A percentile compares a stretch with the other conserved stretches of the same genome.
Conservation (phyloP, 331 rosid genomes). For the Quercus lobata region DNA sequence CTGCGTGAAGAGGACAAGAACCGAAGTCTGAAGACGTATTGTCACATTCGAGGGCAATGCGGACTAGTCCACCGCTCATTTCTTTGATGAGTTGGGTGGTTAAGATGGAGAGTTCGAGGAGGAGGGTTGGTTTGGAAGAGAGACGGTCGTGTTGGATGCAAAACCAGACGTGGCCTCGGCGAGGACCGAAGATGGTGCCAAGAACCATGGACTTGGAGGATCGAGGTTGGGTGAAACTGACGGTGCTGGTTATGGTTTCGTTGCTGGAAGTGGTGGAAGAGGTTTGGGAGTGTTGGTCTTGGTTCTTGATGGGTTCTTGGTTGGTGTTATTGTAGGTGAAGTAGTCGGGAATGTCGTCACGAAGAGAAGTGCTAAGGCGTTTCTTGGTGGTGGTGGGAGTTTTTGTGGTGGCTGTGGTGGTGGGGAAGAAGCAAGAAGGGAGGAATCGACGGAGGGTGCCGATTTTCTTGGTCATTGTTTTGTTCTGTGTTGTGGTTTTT, state of each 20-base stretch:
- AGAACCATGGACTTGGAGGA: constrained; percentile 75
- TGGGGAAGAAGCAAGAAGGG: constrained; percentile 67
- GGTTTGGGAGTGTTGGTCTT: constrained; percentile 35
- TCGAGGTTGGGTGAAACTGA: constrained; percentile 37
- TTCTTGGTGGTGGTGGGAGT: constrained; percentile 29
- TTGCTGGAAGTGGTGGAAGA: constrained; percentile 34
- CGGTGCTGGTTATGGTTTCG: not conserved
- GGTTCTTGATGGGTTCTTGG: not conserved
- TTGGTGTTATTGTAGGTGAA: not conserved
- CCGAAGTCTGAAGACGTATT: constrained; percentile 24
- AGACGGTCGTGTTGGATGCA: constrained; percentile 70
- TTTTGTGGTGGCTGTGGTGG: constrained; percentile 14
- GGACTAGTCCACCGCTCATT: constrained; percentile 80
- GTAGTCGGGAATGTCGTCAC: constrained; percentile 22
- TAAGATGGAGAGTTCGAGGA: constrained; percentile 67
- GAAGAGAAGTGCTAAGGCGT: constrained; percentile 59
- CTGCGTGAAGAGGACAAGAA: constrained; percentile 52
- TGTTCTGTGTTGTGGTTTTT: not conserved
- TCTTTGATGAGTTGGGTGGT: constrained; percentile 77
- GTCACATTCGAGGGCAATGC: constrained; percentile 71
- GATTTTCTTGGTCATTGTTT: constrained; percentile 50
- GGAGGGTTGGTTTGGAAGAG: constrained; percentile 54
- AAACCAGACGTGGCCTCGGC: constrained; percentile 89
- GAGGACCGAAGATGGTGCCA: constrained; percentile 86
- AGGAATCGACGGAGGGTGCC: constrained; percentile 80